Percentiles rank a stretch among this genome's conserved stretches.
Conservation (phyloP, 129 eudicot species). For the Escallonia rubra region DNA sequence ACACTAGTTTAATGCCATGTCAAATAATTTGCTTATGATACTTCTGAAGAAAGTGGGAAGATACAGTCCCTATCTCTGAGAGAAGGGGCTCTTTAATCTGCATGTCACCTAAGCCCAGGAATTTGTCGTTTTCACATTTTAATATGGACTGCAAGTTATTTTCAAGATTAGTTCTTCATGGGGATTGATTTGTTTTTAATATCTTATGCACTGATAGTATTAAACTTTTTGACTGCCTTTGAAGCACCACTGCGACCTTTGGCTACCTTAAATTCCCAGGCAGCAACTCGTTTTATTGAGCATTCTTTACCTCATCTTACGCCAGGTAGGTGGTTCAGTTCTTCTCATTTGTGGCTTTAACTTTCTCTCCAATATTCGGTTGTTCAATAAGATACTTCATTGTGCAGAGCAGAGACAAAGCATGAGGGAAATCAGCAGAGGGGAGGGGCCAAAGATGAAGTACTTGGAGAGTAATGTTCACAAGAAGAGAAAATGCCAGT, state of each 20-base stretch:
- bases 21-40: background rate
- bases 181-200: background rate
- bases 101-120: background rate
- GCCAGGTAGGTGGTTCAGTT: slow-evolving; percentile 45
- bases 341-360: background rate
- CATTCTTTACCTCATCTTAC: slow-evolving; percentile 92
- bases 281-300: slow-evolving; percentile 89
- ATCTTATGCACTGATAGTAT: background rate
- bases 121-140: background rate
- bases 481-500: slow-evolving; percentile 74
- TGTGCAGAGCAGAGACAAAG: slow-evolving; percentile 77
- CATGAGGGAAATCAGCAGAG: slow-evolving; percentile 70
- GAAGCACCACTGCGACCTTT: slow-evolving; percentile 86
- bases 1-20: background rate
- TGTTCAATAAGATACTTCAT: slow-evolving; percentile 2
- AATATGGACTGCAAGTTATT: background rate
- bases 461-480: slow-evolving; percentile 51
- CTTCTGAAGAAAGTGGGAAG: background rate
- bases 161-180: background rate
- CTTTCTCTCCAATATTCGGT: slow-evolving; percentile 5
- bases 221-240: slow-evolving; percentile 8
- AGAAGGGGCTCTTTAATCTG: background rate
- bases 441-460: slow-evolving; percentile 34
- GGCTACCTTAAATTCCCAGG: slow-evolving; percentile 61
- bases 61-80: background rate